Percentiles rank a stretch among this genome's conserved stretches.
Evolutionary conservation across 2,329 filamentous ascomycete genomes (phyloP).

Genomic region (Hypoxylon sp.): DNA sequence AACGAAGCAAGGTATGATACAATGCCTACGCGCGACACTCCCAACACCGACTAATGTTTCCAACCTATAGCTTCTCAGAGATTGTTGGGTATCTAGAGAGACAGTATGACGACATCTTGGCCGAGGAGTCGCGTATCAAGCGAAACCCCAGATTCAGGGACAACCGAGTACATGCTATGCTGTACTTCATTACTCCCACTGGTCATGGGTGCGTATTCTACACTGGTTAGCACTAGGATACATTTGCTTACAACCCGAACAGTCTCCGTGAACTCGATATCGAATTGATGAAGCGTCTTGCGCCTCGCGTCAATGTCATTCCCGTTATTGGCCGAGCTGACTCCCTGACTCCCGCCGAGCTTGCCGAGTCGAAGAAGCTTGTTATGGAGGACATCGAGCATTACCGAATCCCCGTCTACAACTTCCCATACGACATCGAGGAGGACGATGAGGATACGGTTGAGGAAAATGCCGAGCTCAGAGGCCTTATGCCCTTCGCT

Average conservation of each 20-base stretch:
- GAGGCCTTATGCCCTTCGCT: constrained; percentile 97
- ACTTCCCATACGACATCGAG: constrained; percentile 99
- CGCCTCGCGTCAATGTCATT: constrained; percentile 97
- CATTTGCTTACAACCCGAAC: constrained; percentile 34
- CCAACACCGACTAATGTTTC: constrained; percentile 14
- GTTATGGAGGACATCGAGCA: constrained; percentile 99
- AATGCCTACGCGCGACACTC: neutral
- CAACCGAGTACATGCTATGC: constrained; percentile 96
- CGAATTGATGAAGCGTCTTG: constrained; percentile 99
- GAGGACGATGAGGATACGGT: constrained; percentile 99
- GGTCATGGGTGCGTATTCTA: constrained; percentile 79
- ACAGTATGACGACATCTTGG: constrained; percentile 99
- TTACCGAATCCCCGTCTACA: constrained; percentile 99
- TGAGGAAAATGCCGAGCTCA: constrained; percentile 97
- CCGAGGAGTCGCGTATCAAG: constrained; percentile 99
- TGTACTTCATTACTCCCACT: constrained; percentile 99
- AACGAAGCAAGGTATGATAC: constrained; percentile 87
- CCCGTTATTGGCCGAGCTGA: constrained; percentile 99
- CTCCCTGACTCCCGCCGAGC: constrained; percentile 92
- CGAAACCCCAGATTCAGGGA: constrained; percentile 99
- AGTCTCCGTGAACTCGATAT: constrained; percentile 99
- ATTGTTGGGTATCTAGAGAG: constrained; percentile 98
- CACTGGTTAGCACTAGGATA: neutral
- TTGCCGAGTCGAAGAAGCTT: constrained; percentile 99
- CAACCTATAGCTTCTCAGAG: constrained; percentile 79